phyloP scores from a whole-genome alignment of 2,329 filamentous ascomycete species.

The Monilinia fructigena region DNA sequence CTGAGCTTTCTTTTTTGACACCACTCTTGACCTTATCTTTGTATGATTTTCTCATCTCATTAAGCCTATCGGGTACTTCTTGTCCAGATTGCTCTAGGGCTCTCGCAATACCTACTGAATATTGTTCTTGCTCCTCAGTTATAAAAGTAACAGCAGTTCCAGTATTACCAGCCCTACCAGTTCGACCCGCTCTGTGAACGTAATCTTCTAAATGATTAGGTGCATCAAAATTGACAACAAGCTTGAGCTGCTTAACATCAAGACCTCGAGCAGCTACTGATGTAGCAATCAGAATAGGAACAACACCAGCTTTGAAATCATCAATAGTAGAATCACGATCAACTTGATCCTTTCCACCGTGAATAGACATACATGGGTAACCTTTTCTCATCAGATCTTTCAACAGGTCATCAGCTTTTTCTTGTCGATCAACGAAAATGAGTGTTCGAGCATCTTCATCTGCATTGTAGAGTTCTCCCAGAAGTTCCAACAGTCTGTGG shows the following conservation, averaged over 20 bases:
- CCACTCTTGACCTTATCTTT: conserved; percentile 89
- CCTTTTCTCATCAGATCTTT: conserved; percentile 79
- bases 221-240: conserved; percentile 93
- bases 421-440: conserved; percentile 90
- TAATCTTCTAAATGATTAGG: conserved; percentile 96
- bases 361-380: conserved; percentile 89
- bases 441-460: conserved; percentile 89
- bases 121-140: conserved; percentile 87
- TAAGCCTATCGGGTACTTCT: conserved; percentile 68
- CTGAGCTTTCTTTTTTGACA: conserved; percentile 83
- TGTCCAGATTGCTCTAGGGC: conserved; percentile 83
- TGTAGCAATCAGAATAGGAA: conserved; percentile 89
- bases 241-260: conserved; percentile 92
- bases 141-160: conserved; percentile 95
- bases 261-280: conserved; percentile 93
- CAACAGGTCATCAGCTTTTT: conserved; percentile 78
- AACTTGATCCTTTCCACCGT: conserved; percentile 90
- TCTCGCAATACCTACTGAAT: conserved; percentile 84
- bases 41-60: conserved; percentile 69
- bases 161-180: conserved; percentile 89
- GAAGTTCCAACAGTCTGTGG: conserved; percentile 74
- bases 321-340: conserved; percentile 89
- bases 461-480: conserved; percentile 80
- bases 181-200: conserved; percentile 90
- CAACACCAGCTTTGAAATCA: conserved; percentile 88